phyloP scores from a whole-genome alignment of 495 filamentous ascomycete species.

The Diplogelasinospora grovesii region DNA sequence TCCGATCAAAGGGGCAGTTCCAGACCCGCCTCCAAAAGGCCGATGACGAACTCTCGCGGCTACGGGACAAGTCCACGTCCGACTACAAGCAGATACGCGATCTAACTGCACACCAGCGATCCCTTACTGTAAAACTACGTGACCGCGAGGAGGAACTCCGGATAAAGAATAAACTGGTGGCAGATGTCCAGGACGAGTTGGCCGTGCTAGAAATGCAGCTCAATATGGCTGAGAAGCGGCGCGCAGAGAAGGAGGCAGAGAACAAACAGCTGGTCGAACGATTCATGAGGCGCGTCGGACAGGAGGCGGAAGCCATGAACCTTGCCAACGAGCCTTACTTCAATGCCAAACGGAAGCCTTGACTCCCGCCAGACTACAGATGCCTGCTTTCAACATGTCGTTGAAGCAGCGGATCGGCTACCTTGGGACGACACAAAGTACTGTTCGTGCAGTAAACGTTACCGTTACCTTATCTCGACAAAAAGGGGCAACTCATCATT shows the following conservation, averaged over 20 bases:
- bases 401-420: no score
- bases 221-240: conserved; percentile 71
- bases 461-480: no score
- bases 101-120: conserved; percentile 56
- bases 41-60: conserved; percentile 53
- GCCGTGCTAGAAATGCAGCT: conserved; percentile 78
- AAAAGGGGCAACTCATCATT: no score
- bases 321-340: conserved; percentile 39
- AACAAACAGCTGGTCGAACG: conserved; percentile 83
- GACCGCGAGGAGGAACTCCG: conserved; percentile 81
- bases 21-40: conserved; percentile 52
- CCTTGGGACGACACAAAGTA: no score
- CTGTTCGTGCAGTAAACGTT: no score
- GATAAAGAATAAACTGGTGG: conserved; percentile 73
- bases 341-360: conserved; percentile 4
- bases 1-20: conserved; percentile 61
- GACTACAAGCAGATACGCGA: conserved; percentile 53
- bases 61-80: conserved; percentile 48
- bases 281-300: conserved; percentile 81
- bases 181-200: conserved; percentile 88
- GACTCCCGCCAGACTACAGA: neutral
- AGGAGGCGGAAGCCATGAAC: conserved; percentile 88
- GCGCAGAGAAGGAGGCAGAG: conserved; percentile 63
- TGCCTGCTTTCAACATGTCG: no score
- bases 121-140: conserved; percentile 54